Percentiles rank a stretch among this genome's conserved stretches.
These are phyloP conservation scores for Cyathus striatus DNA, from an alignment of 768 basidiomycete species.

Conservation along the genomic window DNA sequence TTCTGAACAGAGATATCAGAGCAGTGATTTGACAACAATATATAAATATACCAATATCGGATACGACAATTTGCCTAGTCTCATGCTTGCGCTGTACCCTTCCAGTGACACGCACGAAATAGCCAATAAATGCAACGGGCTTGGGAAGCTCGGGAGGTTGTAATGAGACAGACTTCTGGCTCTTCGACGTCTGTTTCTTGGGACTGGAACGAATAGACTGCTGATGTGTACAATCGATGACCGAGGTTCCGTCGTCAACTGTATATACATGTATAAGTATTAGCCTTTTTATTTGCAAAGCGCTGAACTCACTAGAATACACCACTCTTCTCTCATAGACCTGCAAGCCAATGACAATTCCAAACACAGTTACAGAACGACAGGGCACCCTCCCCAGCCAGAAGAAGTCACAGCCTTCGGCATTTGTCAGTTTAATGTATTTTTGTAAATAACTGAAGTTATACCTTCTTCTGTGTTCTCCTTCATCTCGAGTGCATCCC, in stretches of 20 bases:
- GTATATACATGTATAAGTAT: neutral
- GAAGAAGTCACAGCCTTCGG: constrained; percentile 52
- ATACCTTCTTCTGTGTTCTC: constrained; percentile 27
- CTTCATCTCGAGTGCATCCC: constrained; percentile 46
- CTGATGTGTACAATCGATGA: constrained; percentile 60
- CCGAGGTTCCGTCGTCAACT: constrained; percentile 79
- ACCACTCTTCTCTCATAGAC: constrained; percentile 53
- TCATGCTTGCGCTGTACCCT: constrained; percentile 34
- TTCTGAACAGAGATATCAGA: constrained; percentile 21
- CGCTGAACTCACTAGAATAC: constrained; percentile 45
- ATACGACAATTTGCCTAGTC: constrained; percentile 40
- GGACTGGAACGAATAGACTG: constrained; percentile 18
- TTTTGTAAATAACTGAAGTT: neutral
- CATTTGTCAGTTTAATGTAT: constrained; percentile 2
- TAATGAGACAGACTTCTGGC: constrained; percentile 7
- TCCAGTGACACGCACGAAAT: constrained; percentile 42
- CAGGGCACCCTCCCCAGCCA: constrained; percentile 74
- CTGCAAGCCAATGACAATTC: constrained; percentile 59
- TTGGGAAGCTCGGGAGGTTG: constrained; percentile 16
- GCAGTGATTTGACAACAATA: neutral
- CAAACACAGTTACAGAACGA: constrained; percentile 55
- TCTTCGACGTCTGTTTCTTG: constrained; percentile 4
- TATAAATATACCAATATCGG: constrained; percentile 42
- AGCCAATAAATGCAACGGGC: constrained; percentile 40
- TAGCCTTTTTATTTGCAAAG: neutral